Conservation (phyloP, 805 yeast species). For the Groenewaldozyma tartarivorans region DNA sequence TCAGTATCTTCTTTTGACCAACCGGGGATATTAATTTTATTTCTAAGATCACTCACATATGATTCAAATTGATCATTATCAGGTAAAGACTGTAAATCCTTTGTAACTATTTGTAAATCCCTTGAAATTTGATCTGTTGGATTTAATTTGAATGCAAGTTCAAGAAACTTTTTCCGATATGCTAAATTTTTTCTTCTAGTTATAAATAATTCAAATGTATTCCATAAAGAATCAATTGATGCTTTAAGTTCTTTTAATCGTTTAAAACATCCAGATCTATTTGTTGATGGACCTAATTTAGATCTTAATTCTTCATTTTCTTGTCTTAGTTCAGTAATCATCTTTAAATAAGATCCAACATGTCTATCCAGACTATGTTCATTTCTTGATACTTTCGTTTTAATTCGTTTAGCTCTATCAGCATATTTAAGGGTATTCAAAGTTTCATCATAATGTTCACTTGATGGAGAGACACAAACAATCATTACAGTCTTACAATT, state of each 20-base stretch:
- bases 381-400: constrained; percentile 68
- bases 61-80: constrained; percentile 5
- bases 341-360: constrained; percentile 73
- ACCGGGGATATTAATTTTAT: constrained; percentile 15
- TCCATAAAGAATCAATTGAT: neutral
- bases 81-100: neutral
- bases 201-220: neutral
- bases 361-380: constrained; percentile 70
- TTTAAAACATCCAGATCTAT: constrained; percentile 6
- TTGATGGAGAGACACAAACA: constrained; percentile 84
- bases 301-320: constrained; percentile 60
- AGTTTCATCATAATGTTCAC: constrained; percentile 86
- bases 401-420: constrained; percentile 81
- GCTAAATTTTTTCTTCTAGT: neutral
- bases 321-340: constrained; percentile 71
- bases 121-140: neutral
- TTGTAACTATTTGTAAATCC: neutral
- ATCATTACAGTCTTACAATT: constrained; percentile 94
- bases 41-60: constrained; percentile 4
- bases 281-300: constrained; percentile 24
- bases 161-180: constrained; percentile 1
- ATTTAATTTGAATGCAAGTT: constrained; percentile 1
- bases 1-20: constrained; percentile 13
- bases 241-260: constrained; percentile 14
- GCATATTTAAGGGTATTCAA: constrained; percentile 86